phyloP scores from a whole-genome alignment of 345 rosid species.

The Excoecaria cochinchinensis region DNA sequence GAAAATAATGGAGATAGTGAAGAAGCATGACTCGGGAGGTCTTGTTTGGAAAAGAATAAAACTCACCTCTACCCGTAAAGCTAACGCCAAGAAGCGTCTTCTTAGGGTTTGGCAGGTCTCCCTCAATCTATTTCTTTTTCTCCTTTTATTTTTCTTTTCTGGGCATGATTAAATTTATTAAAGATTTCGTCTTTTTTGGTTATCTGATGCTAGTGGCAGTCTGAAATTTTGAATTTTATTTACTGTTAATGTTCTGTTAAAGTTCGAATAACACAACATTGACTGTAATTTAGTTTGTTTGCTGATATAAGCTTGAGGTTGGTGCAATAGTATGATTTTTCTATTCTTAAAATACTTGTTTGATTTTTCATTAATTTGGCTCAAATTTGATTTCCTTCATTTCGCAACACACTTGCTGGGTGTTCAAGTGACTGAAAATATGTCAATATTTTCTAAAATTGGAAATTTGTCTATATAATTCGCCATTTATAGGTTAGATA shows the following conservation, averaged over 20 bases:
- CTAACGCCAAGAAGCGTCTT: slow-evolving; percentile 96
- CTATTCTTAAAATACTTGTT: not conserved
- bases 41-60: slow-evolving; percentile 95
- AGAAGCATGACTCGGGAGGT: slow-evolving; percentile 89
- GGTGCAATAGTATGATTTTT: not conserved
- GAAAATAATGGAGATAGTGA: slow-evolving; percentile 85
- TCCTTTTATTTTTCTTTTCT: not conserved
- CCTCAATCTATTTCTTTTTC: no score
- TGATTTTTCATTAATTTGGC: not conserved
- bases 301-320: not conserved
- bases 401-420: not conserved
- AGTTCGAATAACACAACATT: not conserved
- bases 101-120: slow-evolving; percentile 92
- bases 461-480: not conserved
- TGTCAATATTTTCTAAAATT: no score
- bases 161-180: not conserved
- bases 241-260: not conserved
- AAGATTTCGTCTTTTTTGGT: not conserved
- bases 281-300: not conserved
- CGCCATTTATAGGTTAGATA: not conserved
- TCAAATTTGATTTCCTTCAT: not conserved
- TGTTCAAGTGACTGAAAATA: not conserved
- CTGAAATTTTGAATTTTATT: not conserved
- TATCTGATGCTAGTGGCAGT: not conserved
- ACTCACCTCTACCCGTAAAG: slow-evolving; percentile 87